phyloP scores from a whole-genome alignment of 768 basidiomycete species.

The Phlebiopsis flavidoalba region DNA sequence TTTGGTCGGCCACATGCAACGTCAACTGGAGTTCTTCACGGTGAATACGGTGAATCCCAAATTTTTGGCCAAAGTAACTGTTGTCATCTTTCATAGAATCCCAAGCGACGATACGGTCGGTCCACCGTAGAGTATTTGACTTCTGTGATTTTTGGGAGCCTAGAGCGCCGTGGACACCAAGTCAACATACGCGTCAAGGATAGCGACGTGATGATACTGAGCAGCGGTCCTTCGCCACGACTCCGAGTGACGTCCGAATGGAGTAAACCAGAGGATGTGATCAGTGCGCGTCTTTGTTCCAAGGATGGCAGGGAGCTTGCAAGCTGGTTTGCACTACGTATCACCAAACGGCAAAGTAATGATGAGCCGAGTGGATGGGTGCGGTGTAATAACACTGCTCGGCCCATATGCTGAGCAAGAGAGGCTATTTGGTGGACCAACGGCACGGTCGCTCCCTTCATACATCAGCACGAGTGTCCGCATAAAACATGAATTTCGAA shows the following conservation, averaged over 20 bases:
- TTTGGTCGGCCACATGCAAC: neutral
- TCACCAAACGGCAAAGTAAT: neutral
- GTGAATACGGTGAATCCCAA: too few relatives aligned
- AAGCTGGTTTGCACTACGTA: neutral
- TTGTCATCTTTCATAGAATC: too few relatives aligned
- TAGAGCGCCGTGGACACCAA: too few relatives aligned
- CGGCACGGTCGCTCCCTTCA: neutral
- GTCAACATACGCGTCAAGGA: too few relatives aligned
- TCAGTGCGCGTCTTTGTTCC: neutral
- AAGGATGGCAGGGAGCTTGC: neutral
- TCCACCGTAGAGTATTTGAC: too few relatives aligned
- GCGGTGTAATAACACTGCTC: neutral
- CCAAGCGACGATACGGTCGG: too few relatives aligned
- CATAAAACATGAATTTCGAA: neutral
- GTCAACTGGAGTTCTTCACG: neutral
- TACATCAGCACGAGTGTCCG: neutral
- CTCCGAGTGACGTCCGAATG: too few relatives aligned
- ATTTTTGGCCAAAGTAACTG: too few relatives aligned
- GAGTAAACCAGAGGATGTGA: neutral
- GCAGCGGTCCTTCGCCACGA: too few relatives aligned
- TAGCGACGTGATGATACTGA: too few relatives aligned
- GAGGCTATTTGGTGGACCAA: neutral
- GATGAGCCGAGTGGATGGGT: neutral
- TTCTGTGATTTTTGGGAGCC: too few relatives aligned
- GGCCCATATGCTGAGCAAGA: neutral